These are phyloP conservation scores for Euphorbia lathyris DNA, from an alignment of 345 rosid genomes.

Conservation along the genomic window DNA sequence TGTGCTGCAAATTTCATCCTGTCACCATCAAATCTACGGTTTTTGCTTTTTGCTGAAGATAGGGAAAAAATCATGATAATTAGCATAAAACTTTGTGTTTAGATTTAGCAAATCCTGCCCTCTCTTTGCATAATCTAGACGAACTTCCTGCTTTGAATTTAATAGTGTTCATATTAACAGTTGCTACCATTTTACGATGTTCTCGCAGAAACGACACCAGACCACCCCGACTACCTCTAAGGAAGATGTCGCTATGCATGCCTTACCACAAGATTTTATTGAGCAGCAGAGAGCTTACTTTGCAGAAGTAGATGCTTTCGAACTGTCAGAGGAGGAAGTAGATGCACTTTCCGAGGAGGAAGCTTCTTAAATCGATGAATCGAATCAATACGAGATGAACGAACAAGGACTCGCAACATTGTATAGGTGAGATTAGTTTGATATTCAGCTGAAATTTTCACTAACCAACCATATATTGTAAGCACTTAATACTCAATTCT, in stretches of 20 bases:
- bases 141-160: not conserved
- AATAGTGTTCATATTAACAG: not conserved
- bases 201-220: slow-evolving; percentile 40
- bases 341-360: slow-evolving; percentile 60
- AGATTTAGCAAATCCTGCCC: slow-evolving; percentile 6
- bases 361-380: slow-evolving; percentile 42
- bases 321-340: slow-evolving; percentile 69
- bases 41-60: not conserved
- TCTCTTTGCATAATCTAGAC: not conserved
- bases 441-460: not conserved
- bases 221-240: slow-evolving; percentile 14
- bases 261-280: slow-evolving; percentile 45
- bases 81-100: not conserved
- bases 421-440: slow-evolving; percentile 22
- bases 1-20: too few species aligned
- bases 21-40: not conserved
- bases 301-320: slow-evolving; percentile 70
- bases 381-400: slow-evolving; percentile 20
- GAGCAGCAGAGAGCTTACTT: slow-evolving; percentile 67
- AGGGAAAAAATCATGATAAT: not conserved
- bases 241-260: slow-evolving; percentile 17
- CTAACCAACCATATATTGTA: not conserved
- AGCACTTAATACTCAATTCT: not conserved
- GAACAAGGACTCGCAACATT: too few species aligned
- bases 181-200: not conserved